Base-by-base conservation (phyloP, 2,329 filamentous ascomycete genomes). In the Fusarium sp. region DNA sequence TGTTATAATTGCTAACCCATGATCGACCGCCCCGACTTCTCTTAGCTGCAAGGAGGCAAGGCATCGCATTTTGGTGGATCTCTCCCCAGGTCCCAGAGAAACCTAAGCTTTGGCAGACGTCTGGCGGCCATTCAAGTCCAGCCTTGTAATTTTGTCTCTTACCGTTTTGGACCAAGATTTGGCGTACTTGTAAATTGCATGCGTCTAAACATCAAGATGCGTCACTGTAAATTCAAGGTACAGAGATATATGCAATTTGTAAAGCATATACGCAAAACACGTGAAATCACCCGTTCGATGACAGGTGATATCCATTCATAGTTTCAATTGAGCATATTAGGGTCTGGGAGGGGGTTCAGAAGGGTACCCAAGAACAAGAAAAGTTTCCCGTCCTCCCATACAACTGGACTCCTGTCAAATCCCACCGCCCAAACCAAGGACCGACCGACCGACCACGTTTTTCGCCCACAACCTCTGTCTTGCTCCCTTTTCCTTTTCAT, bases 371-470 rank as follows among this genome's bases (percentile, higher is more conserved):
- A 55, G 33, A 61, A 53, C 31, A 62, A 57, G 52, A 69, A 65
- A 68, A 51, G 62, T 64, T 68, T 63, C 38, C 54, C 36, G 44
- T 70, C 67, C 58, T 70, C 63, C 62, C 60, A 57, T 41, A 59
- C 38, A 52, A 62, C 44, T 26, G 15, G 44, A 44, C 55, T 57
- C 37, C 23, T 23, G 23, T 36, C 59, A 56, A 50, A 31, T 62
- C 57, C 67, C 58, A 70, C 67, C 67, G 58, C 67, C 62, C 66
- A 69, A 57, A 68, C 46, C 54, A 62, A 56, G 64, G 59, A 68
- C 57, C 62, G 64, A 68, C 66, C 66, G 59, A 68, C 57, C 62
- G 64, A 68, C 66, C 66, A 70, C 67, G 62, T 70, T 70, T 70
- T 70, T 65, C 31, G 23, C 63, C 62, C 67, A 70, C 62, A 62